Evolutionary conservation across 2,329 filamentous ascomycete species (phyloP), one percentile per base, ranked within the genome.

Genomic region (Microcyclosporella mali): DNA sequence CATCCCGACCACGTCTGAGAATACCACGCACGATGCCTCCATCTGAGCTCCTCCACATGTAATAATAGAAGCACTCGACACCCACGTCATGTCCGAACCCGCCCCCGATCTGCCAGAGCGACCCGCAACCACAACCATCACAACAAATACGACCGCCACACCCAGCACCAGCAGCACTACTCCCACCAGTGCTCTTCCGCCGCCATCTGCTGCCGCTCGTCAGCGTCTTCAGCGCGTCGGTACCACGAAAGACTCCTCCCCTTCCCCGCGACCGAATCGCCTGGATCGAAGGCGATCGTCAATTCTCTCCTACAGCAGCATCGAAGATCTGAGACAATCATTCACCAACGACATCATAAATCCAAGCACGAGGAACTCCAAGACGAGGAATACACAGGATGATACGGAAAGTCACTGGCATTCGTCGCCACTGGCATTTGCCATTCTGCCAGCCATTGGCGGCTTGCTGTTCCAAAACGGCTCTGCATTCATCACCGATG

Each of bases 401-500:
- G 56, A 67, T 14, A 63, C 70, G 12, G 78, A 82, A 29, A 84
- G 84, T 1, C 73, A 81, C 47, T 87, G 88, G 78, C 82, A 92
- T 48, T 85, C 81, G 2, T 71, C 85, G n/a, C 88, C 90, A 1
- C 69, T 97, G 27, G 82, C 80, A 0, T 84, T 95, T 61, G 89
- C 88, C 2, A 73, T 95, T 36, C 69, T 97, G 11, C 90, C 90
- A 2, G 88, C 89, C 1, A 61, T 95, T n/a, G 87, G 81, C 1
- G 90, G 89, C 0, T 67, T 94, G 37, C 70, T 95, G 43, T 94
- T 95, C 62, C 78, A 85, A 47, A 85, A 94, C 67, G 90, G 90
- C 10, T 84, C 82, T 55, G 78, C 83, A 1, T 75, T 95, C 48
- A 79, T 89, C 41, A 95, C 88, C 0, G 90, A 97, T 64, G 67